Evolutionary conservation across 192 early-diverging fungal genomes (phyloP).

Genomic region (Cetraspora pellucida): DNA sequence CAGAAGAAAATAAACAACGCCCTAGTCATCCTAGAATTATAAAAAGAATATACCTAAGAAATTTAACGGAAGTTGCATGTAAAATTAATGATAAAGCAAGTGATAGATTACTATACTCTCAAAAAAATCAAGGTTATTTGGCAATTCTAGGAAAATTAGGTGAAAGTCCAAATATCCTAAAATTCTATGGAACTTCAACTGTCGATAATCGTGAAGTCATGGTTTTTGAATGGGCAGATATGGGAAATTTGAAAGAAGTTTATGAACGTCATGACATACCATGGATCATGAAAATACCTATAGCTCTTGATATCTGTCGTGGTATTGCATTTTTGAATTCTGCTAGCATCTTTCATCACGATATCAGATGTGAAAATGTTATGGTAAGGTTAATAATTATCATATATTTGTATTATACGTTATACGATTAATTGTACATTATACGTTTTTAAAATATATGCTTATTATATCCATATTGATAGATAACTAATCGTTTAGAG

Average conservation of each 20-base stretch:
- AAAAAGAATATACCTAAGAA: too few relatives aligned
- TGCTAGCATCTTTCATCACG: neutral
- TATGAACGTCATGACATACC: constrained; percentile 10
- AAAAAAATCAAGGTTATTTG: neutral
- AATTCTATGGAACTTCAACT: neutral
- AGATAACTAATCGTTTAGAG: neutral
- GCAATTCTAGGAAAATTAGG: constrained; percentile 1
- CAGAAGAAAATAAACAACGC: too few relatives aligned
- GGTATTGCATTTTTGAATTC: constrained; percentile 13
- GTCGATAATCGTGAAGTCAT: neutral
- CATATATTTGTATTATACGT: too few relatives aligned
- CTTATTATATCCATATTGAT: neutral
- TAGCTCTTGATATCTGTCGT: constrained; percentile 11
- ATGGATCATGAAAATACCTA: neutral
- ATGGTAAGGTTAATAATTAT: neutral
- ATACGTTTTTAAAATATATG: neutral
- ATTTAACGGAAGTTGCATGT: neutral
- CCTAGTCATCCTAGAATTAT: too few relatives aligned
- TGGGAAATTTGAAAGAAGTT: constrained; percentile 10
- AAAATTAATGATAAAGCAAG: neutral
- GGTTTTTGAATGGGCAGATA: constrained; percentile 16
- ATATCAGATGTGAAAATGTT: constrained; percentile 6
- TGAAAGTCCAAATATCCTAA: constrained; percentile 4
- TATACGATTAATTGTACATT: neutral
- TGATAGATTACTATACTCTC: neutral